Conservation (phyloP, 176 grass and related monocot genomes). For the Musa schizocarpa region DNA sequence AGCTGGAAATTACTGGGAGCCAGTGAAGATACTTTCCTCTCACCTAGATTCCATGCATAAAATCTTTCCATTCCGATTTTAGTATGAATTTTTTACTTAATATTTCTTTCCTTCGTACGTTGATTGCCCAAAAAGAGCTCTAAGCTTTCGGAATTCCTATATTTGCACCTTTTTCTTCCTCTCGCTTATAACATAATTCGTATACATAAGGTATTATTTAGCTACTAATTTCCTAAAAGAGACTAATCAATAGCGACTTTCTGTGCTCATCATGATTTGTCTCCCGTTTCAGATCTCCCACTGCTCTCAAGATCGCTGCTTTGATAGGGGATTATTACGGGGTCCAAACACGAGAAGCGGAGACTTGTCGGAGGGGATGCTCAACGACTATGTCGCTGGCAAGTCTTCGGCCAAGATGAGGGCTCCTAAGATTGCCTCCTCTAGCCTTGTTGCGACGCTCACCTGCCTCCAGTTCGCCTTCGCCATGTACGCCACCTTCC, state of each 20-base stretch:
- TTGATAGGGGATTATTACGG: constrained; percentile 53
- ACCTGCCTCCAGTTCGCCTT: constrained; percentile 85
- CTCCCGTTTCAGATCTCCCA: not conserved
- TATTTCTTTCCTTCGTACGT: too few relatives aligned
- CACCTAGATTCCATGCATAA: too few relatives aligned
- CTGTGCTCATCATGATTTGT: not conserved
- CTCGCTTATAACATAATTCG: too few relatives aligned
- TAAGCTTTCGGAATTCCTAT: too few relatives aligned
- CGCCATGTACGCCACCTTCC: constrained; percentile 92
- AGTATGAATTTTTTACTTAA: too few relatives aligned
- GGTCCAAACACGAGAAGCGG: constrained; percentile 45
- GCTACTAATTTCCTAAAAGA: too few relatives aligned
- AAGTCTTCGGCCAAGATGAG: constrained; percentile 31
- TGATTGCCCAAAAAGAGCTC: too few relatives aligned
- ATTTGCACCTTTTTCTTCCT: too few relatives aligned
- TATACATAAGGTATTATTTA: too few relatives aligned
- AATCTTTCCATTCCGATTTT: too few relatives aligned
- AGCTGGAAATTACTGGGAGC: too few relatives aligned
- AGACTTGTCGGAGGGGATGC: constrained; percentile 44
- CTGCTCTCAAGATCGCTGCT: not conserved
- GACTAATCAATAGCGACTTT: not conserved
- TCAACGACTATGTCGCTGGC: constrained; percentile 46
- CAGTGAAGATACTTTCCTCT: too few relatives aligned
- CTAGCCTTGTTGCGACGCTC: constrained; percentile 46
- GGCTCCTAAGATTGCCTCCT: constrained; percentile 27